Evolutionary conservation across 345 rosid species (phyloP).

Genomic region (Noccaea bulbosa): DNA sequence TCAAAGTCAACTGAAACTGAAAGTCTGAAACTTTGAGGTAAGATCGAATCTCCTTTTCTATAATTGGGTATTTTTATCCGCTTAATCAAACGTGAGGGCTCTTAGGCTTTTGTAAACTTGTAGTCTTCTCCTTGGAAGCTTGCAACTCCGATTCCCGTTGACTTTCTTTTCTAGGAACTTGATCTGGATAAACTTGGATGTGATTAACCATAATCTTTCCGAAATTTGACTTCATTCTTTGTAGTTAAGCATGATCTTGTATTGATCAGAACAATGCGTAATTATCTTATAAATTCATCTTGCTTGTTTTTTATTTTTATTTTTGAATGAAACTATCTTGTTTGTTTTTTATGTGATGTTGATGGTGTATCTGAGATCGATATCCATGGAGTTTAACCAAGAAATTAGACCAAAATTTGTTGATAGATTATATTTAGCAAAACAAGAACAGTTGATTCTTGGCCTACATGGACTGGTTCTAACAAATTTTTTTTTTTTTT

Average conservation of each 20-base stretch:
- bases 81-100: not conserved
- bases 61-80: not conserved
- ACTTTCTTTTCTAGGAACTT: not conserved
- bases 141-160: not conserved
- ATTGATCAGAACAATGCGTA: slow-evolving; percentile 4
- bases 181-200: not conserved
- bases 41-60: not conserved
- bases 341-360: slow-evolving; percentile 13
- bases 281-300: not conserved
- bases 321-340: too few relatives aligned
- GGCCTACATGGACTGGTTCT: not conserved
- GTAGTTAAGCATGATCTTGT: not conserved
- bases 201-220: not conserved
- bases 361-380: not conserved
- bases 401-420: not conserved
- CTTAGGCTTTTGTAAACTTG: not conserved
- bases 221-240: not conserved
- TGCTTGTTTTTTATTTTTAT: not conserved
- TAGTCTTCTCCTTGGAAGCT: not conserved
- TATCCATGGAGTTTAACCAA: not conserved
- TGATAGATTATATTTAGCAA: not conserved
- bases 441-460: slow-evolving; percentile 4
- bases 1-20: slow-evolving; percentile 24
- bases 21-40: slow-evolving; percentile 27
- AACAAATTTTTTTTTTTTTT: not conserved